These are phyloP conservation scores for Marchantia polymorpha DNA, from an alignment of 225 moss, liverwort and hornwort species.

Conservation along the genomic window DNA sequence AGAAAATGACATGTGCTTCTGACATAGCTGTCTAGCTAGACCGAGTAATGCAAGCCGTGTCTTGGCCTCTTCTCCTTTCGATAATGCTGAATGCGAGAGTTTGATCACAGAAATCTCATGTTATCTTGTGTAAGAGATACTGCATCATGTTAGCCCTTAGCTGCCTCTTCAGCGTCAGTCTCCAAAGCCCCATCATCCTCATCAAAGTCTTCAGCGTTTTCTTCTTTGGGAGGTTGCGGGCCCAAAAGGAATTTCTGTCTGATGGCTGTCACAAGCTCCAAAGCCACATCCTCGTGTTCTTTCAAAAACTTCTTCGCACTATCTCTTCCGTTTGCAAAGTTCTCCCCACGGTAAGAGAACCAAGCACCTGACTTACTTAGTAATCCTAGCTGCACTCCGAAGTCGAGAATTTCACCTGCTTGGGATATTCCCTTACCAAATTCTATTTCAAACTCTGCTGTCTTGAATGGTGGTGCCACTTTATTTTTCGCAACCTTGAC, in stretches of 20 bases:
- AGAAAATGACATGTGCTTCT: no score
- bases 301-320: conserved; percentile 60
- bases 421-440: conserved; percentile 57
- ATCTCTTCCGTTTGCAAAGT: conserved; percentile 70
- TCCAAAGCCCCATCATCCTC: background rate
- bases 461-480: conserved; percentile 72
- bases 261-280: conserved; percentile 49
- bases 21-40: no score
- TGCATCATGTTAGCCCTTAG: background rate
- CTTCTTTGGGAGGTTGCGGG: background rate
- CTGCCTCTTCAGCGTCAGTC: conserved; percentile 1
- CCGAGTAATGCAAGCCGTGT: no score
- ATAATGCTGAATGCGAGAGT: no score
- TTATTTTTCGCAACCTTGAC: conserved; percentile 84
- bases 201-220: background rate
- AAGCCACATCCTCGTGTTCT: conserved; percentile 52
- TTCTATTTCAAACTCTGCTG: conserved; percentile 66
- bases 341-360: conserved; percentile 56
- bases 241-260: conserved; percentile 38
- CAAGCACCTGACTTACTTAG: conserved; percentile 64
- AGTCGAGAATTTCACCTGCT: conserved; percentile 60
- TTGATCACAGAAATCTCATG: no score
- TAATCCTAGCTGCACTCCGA: conserved; percentile 47
- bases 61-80: no score
- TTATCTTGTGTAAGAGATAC: no score